Percentiles rank a stretch among this genome's conserved stretches.
Conservation (phyloP, 1,284 basidiomycete species). For the Ustilago shanxiensis region DNA sequence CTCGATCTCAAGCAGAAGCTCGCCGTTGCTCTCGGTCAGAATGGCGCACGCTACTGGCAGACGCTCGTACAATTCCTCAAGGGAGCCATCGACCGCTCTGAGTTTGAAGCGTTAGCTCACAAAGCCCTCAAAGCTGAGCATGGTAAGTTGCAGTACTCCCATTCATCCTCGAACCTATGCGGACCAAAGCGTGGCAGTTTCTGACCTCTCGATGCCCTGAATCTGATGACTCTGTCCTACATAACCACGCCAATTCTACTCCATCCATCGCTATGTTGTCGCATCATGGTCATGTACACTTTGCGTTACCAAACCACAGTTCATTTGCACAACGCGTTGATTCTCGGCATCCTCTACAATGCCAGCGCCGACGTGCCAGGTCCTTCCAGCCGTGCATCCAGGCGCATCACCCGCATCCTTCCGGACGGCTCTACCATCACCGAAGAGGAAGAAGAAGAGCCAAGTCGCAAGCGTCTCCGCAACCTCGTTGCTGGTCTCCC, state of each 20-base stretch:
- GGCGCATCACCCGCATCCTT: constrained; percentile 48
- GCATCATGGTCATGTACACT: background rate
- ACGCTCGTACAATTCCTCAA: constrained; percentile 70
- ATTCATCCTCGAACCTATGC: background rate
- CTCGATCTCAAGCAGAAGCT: constrained; percentile 64
- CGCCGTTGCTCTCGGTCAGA: constrained; percentile 62
- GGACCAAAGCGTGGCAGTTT: background rate
- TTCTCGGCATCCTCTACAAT: constrained; percentile 72
- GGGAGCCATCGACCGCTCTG: constrained; percentile 69
- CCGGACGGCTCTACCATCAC: constrained; percentile 47
- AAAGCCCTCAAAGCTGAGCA: constrained; percentile 59
- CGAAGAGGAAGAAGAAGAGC: constrained; percentile 56
- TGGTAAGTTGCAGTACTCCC: constrained; percentile 41
- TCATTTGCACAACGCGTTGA: constrained; percentile 71
- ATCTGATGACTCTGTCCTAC: background rate
- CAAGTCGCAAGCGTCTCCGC: constrained; percentile 65
- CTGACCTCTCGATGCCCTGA: background rate
- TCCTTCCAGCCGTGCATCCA: constrained; percentile 48
- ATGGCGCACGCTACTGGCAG: constrained; percentile 70
- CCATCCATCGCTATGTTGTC: too few relatives aligned
- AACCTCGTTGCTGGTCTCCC: constrained; percentile 62
- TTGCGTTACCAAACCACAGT: constrained; percentile 50
- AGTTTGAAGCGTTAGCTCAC: constrained; percentile 69
- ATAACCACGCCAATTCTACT: too few relatives aligned
- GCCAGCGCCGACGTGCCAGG: constrained; percentile 63